Base-by-base conservation (phyloP, 495 filamentous ascomycete genomes). In the Annulohypoxylon bovei region DNA sequence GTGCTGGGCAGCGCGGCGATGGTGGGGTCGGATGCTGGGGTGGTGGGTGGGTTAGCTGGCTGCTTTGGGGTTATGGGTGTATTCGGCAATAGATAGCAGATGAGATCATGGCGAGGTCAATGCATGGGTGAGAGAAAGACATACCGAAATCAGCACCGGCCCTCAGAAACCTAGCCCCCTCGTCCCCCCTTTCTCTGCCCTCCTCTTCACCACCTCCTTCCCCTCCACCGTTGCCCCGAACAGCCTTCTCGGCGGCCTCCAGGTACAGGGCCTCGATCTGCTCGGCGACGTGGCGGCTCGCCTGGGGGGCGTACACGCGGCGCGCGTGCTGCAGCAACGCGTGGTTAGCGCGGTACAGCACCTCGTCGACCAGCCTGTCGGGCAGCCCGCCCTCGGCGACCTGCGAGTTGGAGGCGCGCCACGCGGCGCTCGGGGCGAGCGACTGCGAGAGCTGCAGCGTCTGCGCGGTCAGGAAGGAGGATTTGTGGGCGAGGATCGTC, bases 181-280 rank as follows among this genome's bases (percentile, higher is more conserved):
- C 53, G 68, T 80, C 85, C 57, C 46, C 53, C n/a, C 37, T 60
- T 16, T 62, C 79, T 2, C 68, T 58, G 14, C 72, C 78, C 46
- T 64, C 82, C 4, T 81, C 86, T 23, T 82, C 76, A 1, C 80
- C 80, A 0, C 75, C 80, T 1, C 74, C 80, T 20, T 65, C 82
- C 30, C 55, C 78, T 56, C 68, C 77, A 47, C 40, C 33, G 7
- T 66, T 27, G 0, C 71, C 70, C 0, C 62, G 53, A 12, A 76
- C 62, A 14, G 68, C 73, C 67, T 78, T 73, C 67, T 78, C 81
- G 25, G 84, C 82, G 1, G 77, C 79, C 39, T 85, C 84, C 74
- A 88, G 89, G 74, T 95, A 95, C 55, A 94, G 78, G 55, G 79
- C 81, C 71, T 94, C 88, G 44, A 96, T 89, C 82, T 96, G 92